Evolutionary conservation across 371 early-diverging fungal genomes (phyloP), one percentile per base, ranked within the genome.

Genomic region (Phascolomyces articulosus): DNA sequence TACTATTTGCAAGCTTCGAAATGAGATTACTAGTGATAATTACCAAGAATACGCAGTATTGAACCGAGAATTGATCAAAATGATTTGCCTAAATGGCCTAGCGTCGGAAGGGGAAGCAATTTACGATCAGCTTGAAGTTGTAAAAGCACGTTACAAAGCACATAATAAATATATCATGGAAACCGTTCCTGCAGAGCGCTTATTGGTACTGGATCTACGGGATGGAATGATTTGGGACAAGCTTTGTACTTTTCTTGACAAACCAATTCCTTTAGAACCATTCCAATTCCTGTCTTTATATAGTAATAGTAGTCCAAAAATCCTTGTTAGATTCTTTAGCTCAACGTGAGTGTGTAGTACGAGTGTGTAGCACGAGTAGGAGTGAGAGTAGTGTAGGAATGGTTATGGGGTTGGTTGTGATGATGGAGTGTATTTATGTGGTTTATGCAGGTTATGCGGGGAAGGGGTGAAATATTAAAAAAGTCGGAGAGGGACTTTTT

Each of bases 161-260:
- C 57, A 57, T 40, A 57, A 57, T 23, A 29, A 31, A 40, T 57
- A 38, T 44, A 47, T 60, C 26, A 26, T 44, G 21, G 23, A 49
- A n/a, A 47, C 11, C 7, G 40, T 60, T 28, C 60, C 60, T 21
- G 47, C 44, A 11, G 60, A 60, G n/a, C 48, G 60, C 1, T 31
- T 60, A 8, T 41, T 60, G 11, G 47, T 60, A 0, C 24, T 60
- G 13, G 40, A 57, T 21, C 38, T 57, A 38, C n/a, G 40, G 2
- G 57, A 57, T 20, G 78, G 78, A 2, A 41, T 47, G 3, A 75
- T 72, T 2, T 67, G 63, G 63, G 63, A 67, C 7, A 23, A 44
- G 8, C n/a, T 67, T 2, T 67, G 68, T 24, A 15, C 44, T n/a
- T 67, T 67, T 48, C 55, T 67, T 40, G 59, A 48, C 15, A 67